Evolutionary conservation across 2,329 filamentous ascomycete species (phyloP).

Genomic region (Colletotrichum caudatum): DNA sequence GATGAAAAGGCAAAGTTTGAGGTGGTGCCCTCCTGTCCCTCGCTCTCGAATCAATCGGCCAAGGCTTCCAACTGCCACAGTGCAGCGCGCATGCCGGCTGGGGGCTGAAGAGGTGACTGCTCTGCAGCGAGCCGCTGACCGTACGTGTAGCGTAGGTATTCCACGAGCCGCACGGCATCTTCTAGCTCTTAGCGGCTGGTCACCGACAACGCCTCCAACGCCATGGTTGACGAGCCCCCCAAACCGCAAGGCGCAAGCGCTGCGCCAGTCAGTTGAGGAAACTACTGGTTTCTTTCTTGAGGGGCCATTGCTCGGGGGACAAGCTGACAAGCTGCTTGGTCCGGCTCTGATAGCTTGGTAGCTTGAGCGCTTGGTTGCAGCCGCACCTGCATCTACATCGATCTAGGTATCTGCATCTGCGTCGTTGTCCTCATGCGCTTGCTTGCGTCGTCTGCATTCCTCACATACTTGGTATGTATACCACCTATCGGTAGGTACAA

Average conservation of each 20-base stretch:
- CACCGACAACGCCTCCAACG: constrained; percentile 12
- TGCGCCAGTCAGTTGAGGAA: constrained; percentile 38
- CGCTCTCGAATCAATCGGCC: constrained; percentile 4
- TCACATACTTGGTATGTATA: background rate
- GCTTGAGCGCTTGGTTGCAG: constrained; percentile 19
- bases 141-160: background rate
- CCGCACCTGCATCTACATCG: background rate
- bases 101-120: constrained; percentile 15
- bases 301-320: background rate
- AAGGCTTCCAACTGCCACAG: constrained; percentile 19
- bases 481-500: background rate
- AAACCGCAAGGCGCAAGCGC: constrained; percentile 30
- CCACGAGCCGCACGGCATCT: constrained; percentile 5
- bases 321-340: constrained; percentile 31
- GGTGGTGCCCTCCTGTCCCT: constrained; percentile 10
- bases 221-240: constrained; percentile 19
- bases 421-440: constrained; percentile 1
- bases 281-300: constrained; percentile 14
- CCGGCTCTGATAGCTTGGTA: constrained; percentile 8
- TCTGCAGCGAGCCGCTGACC: constrained; percentile 8
- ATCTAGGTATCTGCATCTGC: background rate
- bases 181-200: background rate
- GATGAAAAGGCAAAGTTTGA: no score
- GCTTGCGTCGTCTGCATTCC: constrained; percentile 13
- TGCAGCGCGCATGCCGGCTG: constrained; percentile 22